Conservation (phyloP, 176 grass and related monocot species). For the Alloteropsis semialata region DNA sequence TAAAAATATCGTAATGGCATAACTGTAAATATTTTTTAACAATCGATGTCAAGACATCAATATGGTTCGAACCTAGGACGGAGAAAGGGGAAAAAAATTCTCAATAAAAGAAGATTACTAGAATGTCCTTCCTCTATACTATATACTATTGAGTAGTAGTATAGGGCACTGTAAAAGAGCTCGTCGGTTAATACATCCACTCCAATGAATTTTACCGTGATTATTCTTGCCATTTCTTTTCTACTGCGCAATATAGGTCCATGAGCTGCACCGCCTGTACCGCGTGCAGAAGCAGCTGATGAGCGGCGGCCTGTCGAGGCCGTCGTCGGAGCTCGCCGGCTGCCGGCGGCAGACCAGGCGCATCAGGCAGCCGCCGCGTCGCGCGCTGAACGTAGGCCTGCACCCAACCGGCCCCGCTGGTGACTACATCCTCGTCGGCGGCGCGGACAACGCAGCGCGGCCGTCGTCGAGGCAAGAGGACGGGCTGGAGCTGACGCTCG, state of each 20-base stretch:
- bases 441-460: neutral
- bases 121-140: too few species aligned
- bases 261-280: conserved; percentile 69
- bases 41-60: too few species aligned
- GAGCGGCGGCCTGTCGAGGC: conserved; percentile 23
- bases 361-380: conserved; percentile 22
- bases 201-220: neutral
- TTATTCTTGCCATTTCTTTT: neutral
- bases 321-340: conserved; percentile 10
- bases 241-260: conserved; percentile 10
- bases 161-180: neutral
- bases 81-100: too few species aligned
- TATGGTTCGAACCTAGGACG: too few species aligned
- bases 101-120: too few species aligned
- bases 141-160: too few species aligned
- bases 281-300: conserved; percentile 71
- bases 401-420: neutral
- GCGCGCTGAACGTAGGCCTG: conserved; percentile 40
- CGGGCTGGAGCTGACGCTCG: conserved; percentile 58
- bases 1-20: too few species aligned
- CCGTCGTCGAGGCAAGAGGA: neutral
- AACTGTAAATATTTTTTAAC: too few species aligned
- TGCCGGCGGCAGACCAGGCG: conserved; percentile 38
- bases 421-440: conserved; percentile 13
- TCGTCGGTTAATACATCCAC: neutral